Conservation (phyloP, 1,284 basidiomycete genomes). For the Trametes hirsuta region DNA sequence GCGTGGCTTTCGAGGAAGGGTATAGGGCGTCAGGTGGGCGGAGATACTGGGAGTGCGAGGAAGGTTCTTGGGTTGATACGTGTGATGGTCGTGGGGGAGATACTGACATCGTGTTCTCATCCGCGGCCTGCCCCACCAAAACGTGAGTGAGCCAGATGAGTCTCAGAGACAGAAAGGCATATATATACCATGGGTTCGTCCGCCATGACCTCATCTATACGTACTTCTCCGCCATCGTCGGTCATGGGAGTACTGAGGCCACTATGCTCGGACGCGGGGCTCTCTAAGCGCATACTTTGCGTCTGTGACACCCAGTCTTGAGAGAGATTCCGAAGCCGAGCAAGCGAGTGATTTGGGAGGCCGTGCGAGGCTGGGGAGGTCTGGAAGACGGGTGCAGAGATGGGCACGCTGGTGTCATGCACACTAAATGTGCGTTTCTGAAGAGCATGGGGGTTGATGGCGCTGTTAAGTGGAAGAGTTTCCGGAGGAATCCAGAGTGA, state of each 20-base stretch:
- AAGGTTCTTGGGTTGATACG: background rate
- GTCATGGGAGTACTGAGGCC: conserved; percentile 18
- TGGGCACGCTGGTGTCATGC: conserved; percentile 33
- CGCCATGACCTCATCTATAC: conserved; percentile 18
- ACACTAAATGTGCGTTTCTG: conserved; percentile 62
- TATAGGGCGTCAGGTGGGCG: conserved; percentile 4
- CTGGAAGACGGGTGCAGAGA: conserved; percentile 21
- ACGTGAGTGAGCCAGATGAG: background rate
- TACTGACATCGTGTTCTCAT: conserved; percentile 13
- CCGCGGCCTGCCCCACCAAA: conserved; percentile 1
- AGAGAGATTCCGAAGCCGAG: conserved; percentile 36
- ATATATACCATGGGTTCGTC: conserved; percentile 22
- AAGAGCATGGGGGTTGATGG: background rate
- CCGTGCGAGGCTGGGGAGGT: conserved; percentile 8
- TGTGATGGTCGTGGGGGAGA: conserved; percentile 11
- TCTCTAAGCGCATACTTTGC: conserved; percentile 59
- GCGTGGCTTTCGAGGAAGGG: background rate
- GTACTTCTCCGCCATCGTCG: conserved; percentile 13
- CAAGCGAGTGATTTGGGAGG: background rate
- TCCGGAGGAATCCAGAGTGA: background rate
- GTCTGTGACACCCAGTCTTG: conserved; percentile 74
- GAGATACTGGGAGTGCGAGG: conserved; percentile 4
- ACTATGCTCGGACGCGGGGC: conserved; percentile 41
- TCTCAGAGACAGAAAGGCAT: too few relatives aligned
- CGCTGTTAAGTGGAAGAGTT: too few relatives aligned